These are phyloP conservation scores for Mortierella sp. DNA, from an alignment of 371 early-diverging fungal species.

Conservation along the genomic window DNA sequence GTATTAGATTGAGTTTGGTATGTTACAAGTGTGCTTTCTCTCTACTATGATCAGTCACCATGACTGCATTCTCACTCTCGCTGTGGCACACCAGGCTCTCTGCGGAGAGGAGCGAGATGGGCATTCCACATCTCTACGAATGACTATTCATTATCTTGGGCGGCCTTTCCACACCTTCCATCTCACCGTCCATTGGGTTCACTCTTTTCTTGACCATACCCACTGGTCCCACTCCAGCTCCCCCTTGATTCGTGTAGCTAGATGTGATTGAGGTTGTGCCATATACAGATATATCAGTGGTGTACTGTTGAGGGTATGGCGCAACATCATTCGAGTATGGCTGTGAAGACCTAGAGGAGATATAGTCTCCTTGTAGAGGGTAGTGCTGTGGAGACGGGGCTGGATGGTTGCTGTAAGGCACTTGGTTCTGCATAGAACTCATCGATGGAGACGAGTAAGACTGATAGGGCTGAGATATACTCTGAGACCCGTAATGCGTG, in stretches of 20 bases:
- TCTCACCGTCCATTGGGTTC: conserved; percentile 17
- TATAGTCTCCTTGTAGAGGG: conserved; percentile 5
- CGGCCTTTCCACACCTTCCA: conserved; percentile 39
- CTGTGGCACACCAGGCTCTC: not conserved
- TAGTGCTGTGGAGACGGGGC: not conserved
- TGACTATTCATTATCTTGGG: conserved; percentile 24
- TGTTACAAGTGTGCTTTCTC: not conserved
- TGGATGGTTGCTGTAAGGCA: conserved; percentile 5
- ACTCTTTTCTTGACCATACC: conserved; percentile 17
- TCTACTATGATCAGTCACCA: not conserved
- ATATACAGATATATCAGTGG: conserved; percentile 5
- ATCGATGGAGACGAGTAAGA: conserved; percentile 5
- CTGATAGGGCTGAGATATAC: conserved; percentile 4
- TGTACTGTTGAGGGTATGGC: conserved; percentile 18
- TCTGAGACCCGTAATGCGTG: conserved; percentile 2
- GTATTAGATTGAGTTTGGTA: not conserved
- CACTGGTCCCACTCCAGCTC: not conserved
- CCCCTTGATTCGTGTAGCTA: not conserved
- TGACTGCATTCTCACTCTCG: conserved; percentile 1
- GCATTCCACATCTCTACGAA: not conserved
- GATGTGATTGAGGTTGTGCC: not conserved
- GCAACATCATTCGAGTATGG: conserved; percentile 1
- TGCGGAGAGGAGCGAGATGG: too few relatives aligned
- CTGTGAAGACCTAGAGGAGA: not conserved
- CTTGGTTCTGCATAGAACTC: conserved; percentile 2